Evolutionary conservation across 805 yeast genomes (phyloP).

Genomic region (Kazachstania taianensis): DNA sequence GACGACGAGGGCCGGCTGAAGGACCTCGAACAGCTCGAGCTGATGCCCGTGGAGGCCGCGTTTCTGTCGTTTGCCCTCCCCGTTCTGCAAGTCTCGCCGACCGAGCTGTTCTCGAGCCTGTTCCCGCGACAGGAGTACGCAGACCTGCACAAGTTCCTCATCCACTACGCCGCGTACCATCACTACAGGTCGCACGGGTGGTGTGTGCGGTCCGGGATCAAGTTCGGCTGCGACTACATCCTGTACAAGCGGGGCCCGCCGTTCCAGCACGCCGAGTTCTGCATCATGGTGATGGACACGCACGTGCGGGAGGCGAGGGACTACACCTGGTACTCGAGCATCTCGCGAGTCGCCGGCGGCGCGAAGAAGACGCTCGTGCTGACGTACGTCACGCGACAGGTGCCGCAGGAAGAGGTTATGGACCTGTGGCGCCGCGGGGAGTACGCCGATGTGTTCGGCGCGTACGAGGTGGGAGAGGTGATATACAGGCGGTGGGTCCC

Average conservation of each 20-base stretch:
- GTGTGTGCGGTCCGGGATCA: constrained; percentile 88
- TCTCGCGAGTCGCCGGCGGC: constrained; percentile 74
- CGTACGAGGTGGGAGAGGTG: constrained; percentile 49
- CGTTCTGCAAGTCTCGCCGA: constrained; percentile 31
- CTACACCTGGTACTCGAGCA: constrained; percentile 57
- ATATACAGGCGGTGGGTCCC: constrained; percentile 79
- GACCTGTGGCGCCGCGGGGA: constrained; percentile 14
- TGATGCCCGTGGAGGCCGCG: constrained; percentile 66
- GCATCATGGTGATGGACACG: constrained; percentile 35
- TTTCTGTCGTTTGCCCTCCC: constrained; percentile 55
- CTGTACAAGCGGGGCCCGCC: constrained; percentile 91
- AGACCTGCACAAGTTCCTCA: constrained; percentile 34
- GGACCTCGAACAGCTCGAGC: constrained; percentile 39
- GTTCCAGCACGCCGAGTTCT: constrained; percentile 85
- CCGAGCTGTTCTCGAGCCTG: constrained; percentile 11
- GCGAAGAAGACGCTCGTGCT: constrained; percentile 73
- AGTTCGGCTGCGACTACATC: constrained; percentile 81
- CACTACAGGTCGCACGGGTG: constrained; percentile 84
- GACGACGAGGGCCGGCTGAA: constrained; percentile 21
- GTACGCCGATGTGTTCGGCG: constrained; percentile 27
- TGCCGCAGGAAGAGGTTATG: constrained; percentile 23
- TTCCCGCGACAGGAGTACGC: constrained; percentile 6
- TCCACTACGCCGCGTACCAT: constrained; percentile 66
- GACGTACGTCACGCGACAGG: constrained; percentile 53
- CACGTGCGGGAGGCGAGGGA: constrained; percentile 19